These are phyloP conservation scores for Ceratobasidium sp. DNA, from an alignment of 1,284 basidiomycete genomes.

Conservation along the genomic window DNA sequence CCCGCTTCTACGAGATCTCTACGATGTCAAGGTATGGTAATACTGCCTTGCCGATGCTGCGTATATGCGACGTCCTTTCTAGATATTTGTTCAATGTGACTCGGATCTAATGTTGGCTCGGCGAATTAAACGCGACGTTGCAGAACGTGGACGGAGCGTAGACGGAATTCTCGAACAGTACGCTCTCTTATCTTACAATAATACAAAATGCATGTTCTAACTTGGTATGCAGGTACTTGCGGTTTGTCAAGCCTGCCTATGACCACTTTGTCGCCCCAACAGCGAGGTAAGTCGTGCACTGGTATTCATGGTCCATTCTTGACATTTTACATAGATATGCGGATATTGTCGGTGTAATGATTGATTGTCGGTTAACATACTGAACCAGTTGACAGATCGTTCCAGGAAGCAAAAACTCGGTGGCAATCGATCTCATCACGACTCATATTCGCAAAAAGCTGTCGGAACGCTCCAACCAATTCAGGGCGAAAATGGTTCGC, in stretches of 20 bases:
- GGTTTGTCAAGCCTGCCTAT: conserved; percentile 91
- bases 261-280: conserved; percentile 96
- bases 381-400: conserved; percentile 70
- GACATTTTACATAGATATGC: conserved; percentile 71
- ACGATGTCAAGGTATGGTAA: conserved; percentile 82
- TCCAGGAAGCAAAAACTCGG: conserved; percentile 82
- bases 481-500: conserved; percentile 73
- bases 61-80: conserved; percentile 11
- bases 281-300: conserved; percentile 30
- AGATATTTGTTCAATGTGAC: conserved; percentile 89
- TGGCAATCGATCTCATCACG: conserved; percentile 93
- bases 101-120: conserved; percentile 97
- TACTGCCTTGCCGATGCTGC: background rate
- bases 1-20: conserved; percentile 74
- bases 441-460: conserved; percentile 90
- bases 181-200: conserved; percentile 45
- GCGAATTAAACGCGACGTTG: conserved; percentile 85
- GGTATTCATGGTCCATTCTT: conserved; percentile 67
- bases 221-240: conserved; percentile 70
- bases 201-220: conserved; percentile 6
- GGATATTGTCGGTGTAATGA: conserved; percentile 33
- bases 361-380: background rate
- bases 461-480: conserved; percentile 72
- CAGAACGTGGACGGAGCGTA: conserved; percentile 85
- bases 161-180: conserved; percentile 90